phyloP scores from a whole-genome alignment of 2,329 filamentous ascomycete genomes.

The Lojkania enalia region DNA sequence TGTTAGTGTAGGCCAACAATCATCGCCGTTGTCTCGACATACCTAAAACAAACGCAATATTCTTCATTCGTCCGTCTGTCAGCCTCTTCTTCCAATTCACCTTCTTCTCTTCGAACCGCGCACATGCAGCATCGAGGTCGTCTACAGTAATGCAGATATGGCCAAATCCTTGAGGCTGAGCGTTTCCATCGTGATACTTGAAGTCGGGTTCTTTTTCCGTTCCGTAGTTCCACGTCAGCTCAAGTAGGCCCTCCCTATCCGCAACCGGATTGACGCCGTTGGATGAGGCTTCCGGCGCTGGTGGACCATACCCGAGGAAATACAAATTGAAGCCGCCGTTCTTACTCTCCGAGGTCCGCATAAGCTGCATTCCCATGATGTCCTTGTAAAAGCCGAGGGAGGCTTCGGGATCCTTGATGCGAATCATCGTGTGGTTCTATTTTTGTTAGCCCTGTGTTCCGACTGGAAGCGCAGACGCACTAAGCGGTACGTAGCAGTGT shows the following conservation, averaged over 20 bases:
- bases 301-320: slow-evolving; percentile 76
- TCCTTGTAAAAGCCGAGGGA: slow-evolving; percentile 64
- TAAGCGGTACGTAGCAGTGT: slow-evolving; percentile 73
- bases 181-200: slow-evolving; percentile 90
- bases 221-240: slow-evolving; percentile 82
- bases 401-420: slow-evolving; percentile 69
- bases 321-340: slow-evolving; percentile 84
- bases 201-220: slow-evolving; percentile 86
- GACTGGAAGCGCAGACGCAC: slow-evolving; percentile 52
- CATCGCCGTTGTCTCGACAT: too few species aligned
- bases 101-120: slow-evolving; percentile 78
- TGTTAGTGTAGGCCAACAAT: background rate
- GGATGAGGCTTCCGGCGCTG: slow-evolving; percentile 54
- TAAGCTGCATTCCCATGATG: slow-evolving; percentile 81
- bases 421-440: slow-evolving; percentile 90
- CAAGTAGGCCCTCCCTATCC: slow-evolving; percentile 79
- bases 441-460: slow-evolving; percentile 14
- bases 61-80: slow-evolving; percentile 89
- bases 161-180: slow-evolving; percentile 88
- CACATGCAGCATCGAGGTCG: slow-evolving; percentile 83
- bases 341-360: slow-evolving; percentile 71
- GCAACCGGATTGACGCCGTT: slow-evolving; percentile 63
- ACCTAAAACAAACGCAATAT: slow-evolving; percentile 85
- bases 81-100: slow-evolving; percentile 95
- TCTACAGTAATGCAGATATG: slow-evolving; percentile 90